Evolutionary conservation across 768 basidiomycete genomes (phyloP), one percentile per base, ranked within the genome.

Genomic region (Panus rudis): DNA sequence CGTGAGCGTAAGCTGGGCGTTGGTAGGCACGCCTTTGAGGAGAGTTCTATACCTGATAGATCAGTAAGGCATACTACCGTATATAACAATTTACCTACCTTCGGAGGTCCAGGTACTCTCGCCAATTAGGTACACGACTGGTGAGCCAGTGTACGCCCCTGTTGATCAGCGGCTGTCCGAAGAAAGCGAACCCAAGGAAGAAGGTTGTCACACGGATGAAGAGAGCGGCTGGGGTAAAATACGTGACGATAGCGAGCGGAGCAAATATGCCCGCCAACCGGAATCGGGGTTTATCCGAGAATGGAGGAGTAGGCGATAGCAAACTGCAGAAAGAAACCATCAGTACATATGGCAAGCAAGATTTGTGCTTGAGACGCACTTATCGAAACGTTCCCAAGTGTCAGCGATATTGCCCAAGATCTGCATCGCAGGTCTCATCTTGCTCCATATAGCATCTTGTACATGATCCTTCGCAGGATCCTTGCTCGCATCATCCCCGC

Each of bases 1-100:
- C 7, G 69, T 66, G 17, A 71, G 47, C 11, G 68, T 54, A 8
- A 72, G 62, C 45, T 72, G 70, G 23, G 66, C 63, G 46, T 72
- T 69, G 32, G 69, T 70, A 7, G 70, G 70, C 0, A 66, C 66
- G 16, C 67, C 67, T 2, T 50, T 50, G 21, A 72, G 57, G 31
- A 72, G 48, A 10, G 68, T 58, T 34, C 63, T 64, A 33, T 10
- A 42, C 16, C 12, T 24, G 17, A 16, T 14, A 25, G 14, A 35
- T 12, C 4, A 16, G 19, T 14, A 2, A 3, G 21, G 7, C 23
- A 16, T 12, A 16, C 12, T 34, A 32, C 21, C 13, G 24, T 28
- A 39, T 20, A 43, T 8, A 25, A 39, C 14, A 19, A 31, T 14
- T 7, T 46, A 60, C 59, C 31, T 24, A 70, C 68, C 64, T 64